phyloP scores from a whole-genome alignment of 2,329 filamentous ascomycete genomes.

The Fusarium sp. region DNA sequence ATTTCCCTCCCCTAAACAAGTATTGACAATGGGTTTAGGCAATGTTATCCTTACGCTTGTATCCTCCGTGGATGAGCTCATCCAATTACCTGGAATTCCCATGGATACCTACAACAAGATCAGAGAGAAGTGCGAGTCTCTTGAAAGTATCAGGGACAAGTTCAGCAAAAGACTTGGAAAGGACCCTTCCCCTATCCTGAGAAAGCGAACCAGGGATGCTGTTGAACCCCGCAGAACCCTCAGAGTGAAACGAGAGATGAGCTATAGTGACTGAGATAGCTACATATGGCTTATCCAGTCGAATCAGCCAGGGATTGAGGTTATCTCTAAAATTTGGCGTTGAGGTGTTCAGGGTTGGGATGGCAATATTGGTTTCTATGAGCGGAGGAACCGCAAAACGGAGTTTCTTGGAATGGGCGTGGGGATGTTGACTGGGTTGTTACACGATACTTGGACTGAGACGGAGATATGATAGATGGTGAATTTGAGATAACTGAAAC shows the following conservation, averaged over 20 bases:
- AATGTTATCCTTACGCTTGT: rapidly evolving
- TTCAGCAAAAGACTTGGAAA: not conserved
- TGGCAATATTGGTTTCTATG: not conserved
- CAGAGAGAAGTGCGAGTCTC: not conserved
- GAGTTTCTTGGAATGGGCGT: not conserved
- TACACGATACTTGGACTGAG: not conserved
- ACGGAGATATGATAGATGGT: too few relatives aligned
- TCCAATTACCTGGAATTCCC: not conserved
- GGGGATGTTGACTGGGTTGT: not conserved
- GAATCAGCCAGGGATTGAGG: not conserved
- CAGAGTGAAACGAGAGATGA: not conserved
- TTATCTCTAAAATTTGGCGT: not conserved
- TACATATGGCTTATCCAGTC: too few relatives aligned
- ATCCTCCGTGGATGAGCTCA: not conserved
- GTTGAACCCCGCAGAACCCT: not conserved
- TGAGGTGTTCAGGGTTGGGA: not conserved
- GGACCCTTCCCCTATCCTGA: not conserved
- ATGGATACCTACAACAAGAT: not conserved
- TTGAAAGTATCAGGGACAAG: not conserved
- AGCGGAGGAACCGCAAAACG: not conserved
- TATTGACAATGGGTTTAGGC: rapidly evolving
- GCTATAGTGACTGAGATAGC: not conserved
- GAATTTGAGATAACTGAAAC: too few relatives aligned
- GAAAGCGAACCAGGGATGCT: not conserved
- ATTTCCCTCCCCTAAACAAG: rapidly evolving